phyloP scores from a whole-genome alignment of 768 basidiomycete genomes.

The Hypsizygus marmoreus region DNA sequence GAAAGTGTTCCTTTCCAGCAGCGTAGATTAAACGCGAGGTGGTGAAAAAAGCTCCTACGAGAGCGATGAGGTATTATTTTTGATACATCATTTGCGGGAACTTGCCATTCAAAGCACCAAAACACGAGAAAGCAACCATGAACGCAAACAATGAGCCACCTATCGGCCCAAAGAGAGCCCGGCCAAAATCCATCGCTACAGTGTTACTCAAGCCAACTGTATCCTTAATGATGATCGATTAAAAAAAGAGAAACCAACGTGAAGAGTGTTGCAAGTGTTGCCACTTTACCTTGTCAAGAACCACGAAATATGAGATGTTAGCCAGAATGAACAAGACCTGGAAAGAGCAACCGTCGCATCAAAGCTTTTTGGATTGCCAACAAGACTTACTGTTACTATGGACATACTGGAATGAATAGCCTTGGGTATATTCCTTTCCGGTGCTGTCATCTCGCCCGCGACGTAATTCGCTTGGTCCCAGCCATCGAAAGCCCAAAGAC shows the following conservation, averaged over 20 bases:
- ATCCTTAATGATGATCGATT: conserved; percentile 32
- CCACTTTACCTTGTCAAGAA: conserved; percentile 73
- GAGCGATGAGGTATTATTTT: conserved; percentile 12
- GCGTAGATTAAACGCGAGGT: conserved; percentile 85
- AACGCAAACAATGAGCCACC: conserved; percentile 87
- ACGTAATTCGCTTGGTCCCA: conserved; percentile 96
- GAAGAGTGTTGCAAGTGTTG: conserved; percentile 5
- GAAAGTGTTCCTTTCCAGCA: conserved; percentile 84
- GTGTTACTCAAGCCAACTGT: conserved; percentile 82
- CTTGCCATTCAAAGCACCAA: conserved; percentile 89
- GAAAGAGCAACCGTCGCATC: conserved; percentile 4
- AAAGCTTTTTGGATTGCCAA: not conserved
- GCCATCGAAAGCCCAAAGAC: conserved; percentile 94
- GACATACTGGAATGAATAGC: conserved; percentile 91
- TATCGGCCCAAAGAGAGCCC: conserved; percentile 79
- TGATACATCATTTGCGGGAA: not conserved
- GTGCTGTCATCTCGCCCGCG: conserved; percentile 82
- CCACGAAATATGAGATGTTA: conserved; percentile 90
- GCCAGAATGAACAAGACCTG: conserved; percentile 78
- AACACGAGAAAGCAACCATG: conserved; percentile 92
- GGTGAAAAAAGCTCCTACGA: conserved; percentile 72
- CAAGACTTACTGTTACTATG: conserved; percentile 64
- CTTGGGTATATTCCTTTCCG: conserved; percentile 84
- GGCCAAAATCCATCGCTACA: conserved; percentile 90
- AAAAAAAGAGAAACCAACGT: not conserved